phyloP scores from a whole-genome alignment of 2,329 filamentous ascomycete genomes.

The Phyllosticta citrichinensis region DNA sequence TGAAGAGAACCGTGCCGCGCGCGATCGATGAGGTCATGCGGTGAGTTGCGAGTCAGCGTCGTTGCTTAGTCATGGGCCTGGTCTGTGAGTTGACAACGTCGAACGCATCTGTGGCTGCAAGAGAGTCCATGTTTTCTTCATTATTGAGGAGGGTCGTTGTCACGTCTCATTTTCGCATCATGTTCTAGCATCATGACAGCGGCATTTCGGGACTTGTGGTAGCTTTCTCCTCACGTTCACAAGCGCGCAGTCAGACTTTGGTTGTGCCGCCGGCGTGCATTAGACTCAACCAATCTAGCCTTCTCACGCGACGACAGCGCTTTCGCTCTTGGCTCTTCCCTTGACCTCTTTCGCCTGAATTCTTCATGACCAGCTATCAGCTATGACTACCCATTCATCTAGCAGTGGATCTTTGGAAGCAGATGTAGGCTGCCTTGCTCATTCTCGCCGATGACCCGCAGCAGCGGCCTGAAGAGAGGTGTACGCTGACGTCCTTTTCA shows the following conservation, averaged over 20 bases:
- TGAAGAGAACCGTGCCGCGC: neutral
- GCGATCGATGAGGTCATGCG: neutral
- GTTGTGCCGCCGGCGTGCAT: neutral
- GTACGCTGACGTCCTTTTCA: neutral
- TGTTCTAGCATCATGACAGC: neutral
- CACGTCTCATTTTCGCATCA: neutral
- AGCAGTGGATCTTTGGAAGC: neutral
- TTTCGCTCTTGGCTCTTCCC: neutral
- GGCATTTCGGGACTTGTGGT: neutral
- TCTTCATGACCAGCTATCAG: neutral
- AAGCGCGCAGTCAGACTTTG: neutral
- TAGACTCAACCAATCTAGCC: neutral
- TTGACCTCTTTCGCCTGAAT: neutral
- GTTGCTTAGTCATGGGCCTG: neutral
- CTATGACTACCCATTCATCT: neutral
- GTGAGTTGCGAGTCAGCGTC: neutral
- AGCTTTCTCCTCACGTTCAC: neutral
- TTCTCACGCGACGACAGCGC: neutral
- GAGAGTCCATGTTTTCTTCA: neutral
- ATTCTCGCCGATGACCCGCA: neutral
- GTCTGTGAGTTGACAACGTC: neutral
- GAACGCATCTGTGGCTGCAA: neutral
- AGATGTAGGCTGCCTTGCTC: neutral
- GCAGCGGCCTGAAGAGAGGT: neutral
- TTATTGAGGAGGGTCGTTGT: neutral